Evolutionary conservation across 2,329 filamentous ascomycete species (phyloP).

Genomic region (Alternaria conjuncta): DNA sequence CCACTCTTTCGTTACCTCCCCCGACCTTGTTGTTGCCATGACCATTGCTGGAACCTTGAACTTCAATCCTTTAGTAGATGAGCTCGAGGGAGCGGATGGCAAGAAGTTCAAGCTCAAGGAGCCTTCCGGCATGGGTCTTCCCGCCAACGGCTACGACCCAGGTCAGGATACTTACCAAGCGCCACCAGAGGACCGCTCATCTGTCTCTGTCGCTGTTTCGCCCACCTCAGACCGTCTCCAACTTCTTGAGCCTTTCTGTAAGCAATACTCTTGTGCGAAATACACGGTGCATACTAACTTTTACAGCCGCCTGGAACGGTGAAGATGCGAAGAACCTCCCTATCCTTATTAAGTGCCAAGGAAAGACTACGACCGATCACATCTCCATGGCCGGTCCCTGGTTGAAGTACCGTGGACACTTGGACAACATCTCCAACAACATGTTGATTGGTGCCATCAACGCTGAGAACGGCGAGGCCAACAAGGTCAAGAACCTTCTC

Average conservation of each 20-base stretch:
- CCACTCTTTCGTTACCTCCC: constrained; percentile 90
- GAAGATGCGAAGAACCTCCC: constrained; percentile 69
- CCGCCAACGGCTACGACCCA: constrained; percentile 82
- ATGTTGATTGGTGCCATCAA: constrained; percentile 98
- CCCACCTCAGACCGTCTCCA: constrained; percentile 94
- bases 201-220: constrained; percentile 80
- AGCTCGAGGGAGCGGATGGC: constrained; percentile 91
- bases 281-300: not conserved
- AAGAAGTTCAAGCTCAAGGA: constrained; percentile 90
- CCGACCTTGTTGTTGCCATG: constrained; percentile 87
- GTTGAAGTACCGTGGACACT: constrained; percentile 98
- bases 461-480: constrained; percentile 92
- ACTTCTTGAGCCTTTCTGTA: constrained; percentile 80
- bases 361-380: constrained; percentile 97
- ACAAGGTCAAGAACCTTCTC: constrained; percentile 93
- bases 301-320: constrained; percentile 88
- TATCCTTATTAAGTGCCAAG: constrained; percentile 90
- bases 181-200: constrained; percentile 77
- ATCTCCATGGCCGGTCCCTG: constrained; percentile 97
- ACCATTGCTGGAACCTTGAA: constrained; percentile 81
- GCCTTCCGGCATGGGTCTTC: constrained; percentile 82
- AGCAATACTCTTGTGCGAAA: not conserved
- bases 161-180: constrained; percentile 96
- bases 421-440: constrained; percentile 99
- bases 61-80: constrained; percentile 96